Percentiles rank a stretch among this genome's conserved stretches.
phyloP scores from a whole-genome alignment of 352 stramenopile genomes.

The Phytophthora aleatoria region DNA sequence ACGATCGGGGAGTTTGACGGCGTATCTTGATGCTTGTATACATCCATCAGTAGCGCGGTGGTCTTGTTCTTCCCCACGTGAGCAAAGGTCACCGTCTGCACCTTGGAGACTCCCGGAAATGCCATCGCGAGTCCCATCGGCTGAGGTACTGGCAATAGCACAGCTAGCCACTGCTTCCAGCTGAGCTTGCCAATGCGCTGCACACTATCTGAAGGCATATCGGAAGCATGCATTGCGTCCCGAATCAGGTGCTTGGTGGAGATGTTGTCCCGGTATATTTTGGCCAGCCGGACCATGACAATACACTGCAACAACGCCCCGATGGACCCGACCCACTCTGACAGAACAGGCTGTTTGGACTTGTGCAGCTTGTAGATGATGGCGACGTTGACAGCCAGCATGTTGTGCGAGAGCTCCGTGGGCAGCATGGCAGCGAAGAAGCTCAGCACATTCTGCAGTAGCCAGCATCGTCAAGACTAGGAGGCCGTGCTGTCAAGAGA shows the following conservation, averaged over 20 bases:
- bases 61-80: slow-evolving; percentile 69
- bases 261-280: slow-evolving; percentile 55
- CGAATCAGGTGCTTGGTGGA: slow-evolving; percentile 48
- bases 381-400: slow-evolving; percentile 50
- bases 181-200: slow-evolving; percentile 51
- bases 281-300: slow-evolving; percentile 49
- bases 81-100: slow-evolving; percentile 62
- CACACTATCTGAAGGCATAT: slow-evolving; percentile 37
- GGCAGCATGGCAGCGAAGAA: slow-evolving; percentile 63
- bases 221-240: slow-evolving; percentile 40
- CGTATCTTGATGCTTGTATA: slow-evolving; percentile 64
- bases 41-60: slow-evolving; percentile 70
- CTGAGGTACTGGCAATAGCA: slow-evolving; percentile 67
- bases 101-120: slow-evolving; percentile 57
- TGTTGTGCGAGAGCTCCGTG: slow-evolving; percentile 65
- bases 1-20: slow-evolving; percentile 68
- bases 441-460: slow-evolving; percentile 49
- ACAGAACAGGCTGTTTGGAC: slow-evolving; percentile 42
- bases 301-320: slow-evolving; percentile 51
- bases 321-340: slow-evolving; percentile 54
- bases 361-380: slow-evolving; percentile 56
- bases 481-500: background rate
- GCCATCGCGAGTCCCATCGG: slow-evolving; percentile 49
- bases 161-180: slow-evolving; percentile 55
- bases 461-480: slow-evolving; percentile 5